Evolutionary conservation across 805 yeast genomes (phyloP).

Genomic region (Ogataea pignaliae): DNA sequence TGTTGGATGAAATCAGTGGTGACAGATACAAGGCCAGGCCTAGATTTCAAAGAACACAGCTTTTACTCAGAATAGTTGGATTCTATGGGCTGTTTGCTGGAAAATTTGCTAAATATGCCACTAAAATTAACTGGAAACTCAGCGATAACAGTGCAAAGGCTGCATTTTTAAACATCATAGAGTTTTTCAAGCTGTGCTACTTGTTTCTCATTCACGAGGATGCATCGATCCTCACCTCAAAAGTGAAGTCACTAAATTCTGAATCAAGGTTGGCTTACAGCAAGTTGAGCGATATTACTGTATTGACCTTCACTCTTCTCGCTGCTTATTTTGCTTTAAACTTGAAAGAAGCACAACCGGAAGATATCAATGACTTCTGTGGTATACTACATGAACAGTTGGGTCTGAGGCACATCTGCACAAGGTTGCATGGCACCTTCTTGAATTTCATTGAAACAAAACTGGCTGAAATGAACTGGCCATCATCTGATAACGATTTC

Average conservation of each 20-base stretch:
- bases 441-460: slow-evolving; percentile 55
- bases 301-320: slow-evolving; percentile 34
- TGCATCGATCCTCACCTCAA: slow-evolving; percentile 34
- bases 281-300: slow-evolving; percentile 41
- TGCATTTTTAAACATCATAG: slow-evolving; percentile 22
- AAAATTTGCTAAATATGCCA: slow-evolving; percentile 29
- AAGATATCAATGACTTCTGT: slow-evolving; percentile 40
- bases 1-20: slow-evolving; percentile 35
- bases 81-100: slow-evolving; percentile 49
- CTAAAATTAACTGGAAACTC: slow-evolving; percentile 33
- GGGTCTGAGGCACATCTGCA: slow-evolving; percentile 69
- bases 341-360: slow-evolving; percentile 16
- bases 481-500: slow-evolving; percentile 58
- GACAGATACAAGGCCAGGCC: slow-evolving; percentile 19
- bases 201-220: slow-evolving; percentile 52
- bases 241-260: slow-evolving; percentile 37
- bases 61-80: slow-evolving; percentile 47
- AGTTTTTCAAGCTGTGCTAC: slow-evolving; percentile 41
- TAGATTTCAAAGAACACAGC: slow-evolving; percentile 34
- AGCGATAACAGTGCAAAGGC: background rate
- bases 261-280: slow-evolving; percentile 40
- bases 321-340: slow-evolving; percentile 33
- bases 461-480: slow-evolving; percentile 38
- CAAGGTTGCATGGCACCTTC: slow-evolving; percentile 55
- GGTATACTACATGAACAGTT: slow-evolving; percentile 67